phyloP scores from a whole-genome alignment of 176 grass and related monocot genomes.

The Musa troglodytarum region DNA sequence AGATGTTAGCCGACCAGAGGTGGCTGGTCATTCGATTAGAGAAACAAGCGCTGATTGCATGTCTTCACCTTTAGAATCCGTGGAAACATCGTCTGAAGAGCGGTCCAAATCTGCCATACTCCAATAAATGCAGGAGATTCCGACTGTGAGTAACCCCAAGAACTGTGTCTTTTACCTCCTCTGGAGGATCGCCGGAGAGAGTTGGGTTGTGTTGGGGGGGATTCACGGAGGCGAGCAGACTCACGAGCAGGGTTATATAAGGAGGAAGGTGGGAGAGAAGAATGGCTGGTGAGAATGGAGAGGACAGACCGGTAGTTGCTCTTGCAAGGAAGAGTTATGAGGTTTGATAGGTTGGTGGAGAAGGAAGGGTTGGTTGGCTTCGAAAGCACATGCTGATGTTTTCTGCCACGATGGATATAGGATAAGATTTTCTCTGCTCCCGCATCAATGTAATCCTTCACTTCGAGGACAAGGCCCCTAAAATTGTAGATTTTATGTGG shows the following conservation, averaged over 20 bases:
- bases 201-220: too few species aligned
- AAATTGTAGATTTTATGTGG: too few species aligned
- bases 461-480: too few species aligned
- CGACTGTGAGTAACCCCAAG: too few species aligned
- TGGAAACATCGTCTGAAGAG: slow-evolving; percentile 21
- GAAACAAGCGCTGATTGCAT: neutral
- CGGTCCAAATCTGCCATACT: slow-evolving; percentile 22
- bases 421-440: neutral
- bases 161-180: too few species aligned
- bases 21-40: neutral
- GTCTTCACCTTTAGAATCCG: slow-evolving; percentile 20
- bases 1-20: neutral
- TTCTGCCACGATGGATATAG: neutral
- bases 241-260: neutral
- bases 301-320: neutral
- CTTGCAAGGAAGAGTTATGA: neutral
- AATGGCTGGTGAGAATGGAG: slow-evolving; percentile 29
- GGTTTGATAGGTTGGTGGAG: slow-evolving; percentile 31
- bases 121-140: neutral
- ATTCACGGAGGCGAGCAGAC: neutral
- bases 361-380: neutral
- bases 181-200: too few species aligned
- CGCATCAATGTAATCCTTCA: too few species aligned
- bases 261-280: neutral
- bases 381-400: neutral